Conservation (phyloP, 805 yeast species). For the Saccharomycopsis vini region DNA sequence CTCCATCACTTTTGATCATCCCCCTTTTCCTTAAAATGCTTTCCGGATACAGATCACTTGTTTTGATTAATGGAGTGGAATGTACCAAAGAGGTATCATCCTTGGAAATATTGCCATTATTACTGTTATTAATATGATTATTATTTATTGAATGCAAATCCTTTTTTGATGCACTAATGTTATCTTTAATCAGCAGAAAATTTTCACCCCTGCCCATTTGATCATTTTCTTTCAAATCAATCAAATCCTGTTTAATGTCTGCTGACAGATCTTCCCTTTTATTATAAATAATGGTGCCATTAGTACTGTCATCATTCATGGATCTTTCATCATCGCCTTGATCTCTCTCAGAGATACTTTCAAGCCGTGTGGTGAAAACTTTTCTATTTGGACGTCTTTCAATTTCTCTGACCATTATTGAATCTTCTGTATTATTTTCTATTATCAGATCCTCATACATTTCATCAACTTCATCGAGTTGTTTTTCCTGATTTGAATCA, state of each 20-base stretch:
- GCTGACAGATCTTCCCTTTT: background rate
- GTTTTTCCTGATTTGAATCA: background rate
- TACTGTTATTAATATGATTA: background rate
- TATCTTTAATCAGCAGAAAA: too few relatives aligned
- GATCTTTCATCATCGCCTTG: background rate
- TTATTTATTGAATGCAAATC: too few relatives aligned
- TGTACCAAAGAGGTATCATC: background rate
- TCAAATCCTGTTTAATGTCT: background rate
- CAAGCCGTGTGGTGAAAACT: too few relatives aligned
- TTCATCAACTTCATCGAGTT: background rate
- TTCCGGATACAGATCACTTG: constrained; percentile 2
- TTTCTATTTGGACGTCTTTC: too few relatives aligned
- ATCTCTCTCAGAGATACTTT: background rate
- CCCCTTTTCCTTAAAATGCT: constrained; percentile 5
- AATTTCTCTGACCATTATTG: too few relatives aligned
- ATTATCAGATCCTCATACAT: too few relatives aligned
- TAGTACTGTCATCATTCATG: background rate
- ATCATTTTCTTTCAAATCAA: background rate
- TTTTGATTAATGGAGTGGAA: constrained; percentile 7
- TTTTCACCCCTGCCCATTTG: too few relatives aligned
- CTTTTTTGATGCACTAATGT: too few relatives aligned
- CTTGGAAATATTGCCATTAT: background rate
- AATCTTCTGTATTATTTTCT: too few relatives aligned
- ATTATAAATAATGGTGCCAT: background rate
- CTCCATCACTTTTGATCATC: background rate